phyloP scores from a whole-genome alignment of 192 early-diverging fungal genomes.

The Pilobolus umbonatus region DNA sequence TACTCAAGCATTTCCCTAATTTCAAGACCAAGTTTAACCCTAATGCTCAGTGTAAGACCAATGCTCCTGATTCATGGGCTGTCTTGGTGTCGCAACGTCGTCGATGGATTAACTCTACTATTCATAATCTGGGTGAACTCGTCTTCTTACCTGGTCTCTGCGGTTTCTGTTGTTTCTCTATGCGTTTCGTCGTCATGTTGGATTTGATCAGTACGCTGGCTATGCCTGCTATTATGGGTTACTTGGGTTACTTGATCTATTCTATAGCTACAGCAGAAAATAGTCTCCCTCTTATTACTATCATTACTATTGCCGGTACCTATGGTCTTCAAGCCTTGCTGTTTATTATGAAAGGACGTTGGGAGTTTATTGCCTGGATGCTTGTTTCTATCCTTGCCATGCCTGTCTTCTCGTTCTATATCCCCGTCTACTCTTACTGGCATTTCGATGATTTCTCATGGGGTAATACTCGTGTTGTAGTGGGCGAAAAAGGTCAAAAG shows the following conservation, averaged over 20 bases:
- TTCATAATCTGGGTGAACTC: conserved; percentile 97
- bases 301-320: conserved; percentile 79
- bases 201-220: conserved; percentile 90
- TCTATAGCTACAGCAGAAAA: conserved; percentile 48
- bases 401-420: conserved; percentile 80
- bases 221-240: conserved; percentile 88
- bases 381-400: conserved; percentile 90
- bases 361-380: conserved; percentile 96
- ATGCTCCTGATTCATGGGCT: conserved; percentile 89
- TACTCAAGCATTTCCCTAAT: conserved; percentile 97
- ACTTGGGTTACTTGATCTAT: conserved; percentile 83
- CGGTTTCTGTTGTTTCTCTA: conserved; percentile 96
- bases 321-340: conserved; percentile 90
- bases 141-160: conserved; percentile 91
- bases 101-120: conserved; percentile 99
- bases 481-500: conserved; percentile 81
- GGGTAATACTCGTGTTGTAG: conserved; percentile 92
- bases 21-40: conserved; percentile 91
- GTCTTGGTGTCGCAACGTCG: conserved; percentile 96
- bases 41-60: conserved; percentile 89
- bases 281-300: conserved; percentile 73
- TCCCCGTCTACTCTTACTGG: conserved; percentile 94
- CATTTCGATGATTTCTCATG: conserved; percentile 99
- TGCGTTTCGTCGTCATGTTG: conserved; percentile 93
- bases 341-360: conserved; percentile 66